Evolutionary conservation across 2,329 filamentous ascomycete genomes (phyloP), one percentile per base, ranked within the genome.

Genomic region (Pestalotiopsis sp.): DNA sequence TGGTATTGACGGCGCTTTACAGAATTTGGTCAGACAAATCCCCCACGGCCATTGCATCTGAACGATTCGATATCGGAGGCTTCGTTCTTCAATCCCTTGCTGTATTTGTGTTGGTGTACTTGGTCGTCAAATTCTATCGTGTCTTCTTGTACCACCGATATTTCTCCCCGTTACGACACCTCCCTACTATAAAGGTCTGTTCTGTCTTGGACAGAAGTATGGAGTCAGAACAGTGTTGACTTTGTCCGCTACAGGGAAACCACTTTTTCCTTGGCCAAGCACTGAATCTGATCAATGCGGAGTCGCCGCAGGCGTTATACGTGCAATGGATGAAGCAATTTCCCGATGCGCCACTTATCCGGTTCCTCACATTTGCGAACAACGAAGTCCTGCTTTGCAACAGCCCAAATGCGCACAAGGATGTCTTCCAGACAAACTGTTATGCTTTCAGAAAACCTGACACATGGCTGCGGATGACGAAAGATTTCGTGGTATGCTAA

Each of bases 361-460:
- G 76, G 11, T 78, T 76, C 57, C 69, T 77, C 1, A 70, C 68
- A 36, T 73, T 75, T 49, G 74, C 68, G 14, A 76, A 78, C 69
- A 66, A 69, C 3, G 77, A 78, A 61, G 68, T 74, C 0, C 58
- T 79, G 13, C 63, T 79, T 1, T 69, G 75, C 31, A 76, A 70
- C 25, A 74, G 68, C 39, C 63, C 76, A 2, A 68, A 67, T 7
- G 71, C 76, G 9, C 67, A 71, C 57, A 70, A 71, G 59, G 75
- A 76, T 56, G 72, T 81, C 3, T 66, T 78, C 23, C 74, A 76
- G 59, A 74, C 74, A 23, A 72, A 78, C 25, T 76, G 74, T 66
- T 64, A 63, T 31, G 38, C 66, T 5, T 64, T 64, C 39, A 14
- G 11, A n/a, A 63, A 63, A n/a, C 13, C 41, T 13, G 56, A 64